Evolutionary conservation across 2,329 filamentous ascomycete species (phyloP).

Genomic region (Dothideomycetes sp.): DNA sequence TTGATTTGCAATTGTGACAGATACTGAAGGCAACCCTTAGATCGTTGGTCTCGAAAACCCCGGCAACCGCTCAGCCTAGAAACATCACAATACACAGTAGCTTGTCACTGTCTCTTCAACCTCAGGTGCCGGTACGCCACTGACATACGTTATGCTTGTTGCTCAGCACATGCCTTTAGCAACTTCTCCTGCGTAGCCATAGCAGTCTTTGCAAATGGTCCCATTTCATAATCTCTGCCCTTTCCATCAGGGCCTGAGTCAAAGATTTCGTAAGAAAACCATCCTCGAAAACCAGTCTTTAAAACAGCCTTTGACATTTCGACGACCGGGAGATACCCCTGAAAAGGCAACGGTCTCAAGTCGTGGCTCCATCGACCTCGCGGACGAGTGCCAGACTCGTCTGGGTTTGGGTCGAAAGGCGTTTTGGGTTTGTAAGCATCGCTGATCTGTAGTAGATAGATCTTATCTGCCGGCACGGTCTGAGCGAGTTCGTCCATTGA

Average conservation of each 20-base stretch:
- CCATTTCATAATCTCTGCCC: conserved; percentile 40
- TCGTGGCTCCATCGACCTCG: conserved; percentile 61
- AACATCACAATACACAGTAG: too few relatives aligned
- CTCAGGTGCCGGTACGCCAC: too few relatives aligned
- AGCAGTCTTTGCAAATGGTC: conserved; percentile 20
- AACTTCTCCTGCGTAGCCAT: conserved; percentile 25
- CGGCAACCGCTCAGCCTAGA: too few relatives aligned
- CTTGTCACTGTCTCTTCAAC: too few relatives aligned
- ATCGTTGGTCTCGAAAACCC: too few relatives aligned
- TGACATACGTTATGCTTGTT: too few relatives aligned
- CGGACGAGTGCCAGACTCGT: conserved; percentile 45
- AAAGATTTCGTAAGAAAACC: conserved; percentile 62
- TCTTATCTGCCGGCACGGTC: conserved; percentile 56
- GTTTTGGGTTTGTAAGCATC: conserved; percentile 57
- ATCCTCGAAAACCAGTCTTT: conserved; percentile 54
- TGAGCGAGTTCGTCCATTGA: conserved; percentile 46
- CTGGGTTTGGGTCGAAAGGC: conserved; percentile 40
- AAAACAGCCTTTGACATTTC: conserved; percentile 56
- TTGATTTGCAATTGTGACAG: too few relatives aligned
- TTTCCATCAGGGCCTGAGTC: conserved; percentile 47
- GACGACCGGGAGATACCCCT: conserved; percentile 59
- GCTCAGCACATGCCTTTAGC: conserved; percentile 25
- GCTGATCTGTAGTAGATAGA: conserved; percentile 63
- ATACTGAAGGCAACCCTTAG: too few relatives aligned
- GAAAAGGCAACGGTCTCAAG: conserved; percentile 56